Evolutionary conservation across 306 rosid genomes (phyloP).

Genomic region (Glycine latifolia): DNA sequence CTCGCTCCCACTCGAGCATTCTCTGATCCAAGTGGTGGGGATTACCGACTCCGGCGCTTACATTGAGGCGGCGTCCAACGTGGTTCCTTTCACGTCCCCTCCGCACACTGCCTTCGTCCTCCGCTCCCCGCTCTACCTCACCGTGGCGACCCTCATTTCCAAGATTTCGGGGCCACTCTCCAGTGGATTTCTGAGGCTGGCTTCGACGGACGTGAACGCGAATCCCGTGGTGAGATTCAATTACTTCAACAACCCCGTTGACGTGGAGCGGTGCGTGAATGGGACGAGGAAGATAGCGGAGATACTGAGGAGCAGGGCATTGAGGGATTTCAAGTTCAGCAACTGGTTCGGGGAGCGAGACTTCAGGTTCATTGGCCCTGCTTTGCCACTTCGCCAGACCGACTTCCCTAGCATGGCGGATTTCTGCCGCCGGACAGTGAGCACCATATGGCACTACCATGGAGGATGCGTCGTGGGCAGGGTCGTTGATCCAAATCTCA

Average conservation of each 20-base stretch:
- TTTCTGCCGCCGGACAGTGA: slow-evolving; percentile 78
- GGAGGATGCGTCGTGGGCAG: slow-evolving; percentile 88
- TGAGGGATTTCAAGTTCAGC: slow-evolving; percentile 70
- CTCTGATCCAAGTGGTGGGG: slow-evolving; percentile 89
- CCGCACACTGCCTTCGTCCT: slow-evolving; percentile 59
- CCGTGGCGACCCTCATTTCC: slow-evolving; percentile 79
- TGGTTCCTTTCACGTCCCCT: slow-evolving; percentile 67
- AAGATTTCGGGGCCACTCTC: slow-evolving; percentile 79
- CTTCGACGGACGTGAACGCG: slow-evolving; percentile 62
- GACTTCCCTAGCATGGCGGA: slow-evolving; percentile 64
- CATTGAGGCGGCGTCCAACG: slow-evolving; percentile 84
- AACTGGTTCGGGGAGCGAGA: slow-evolving; percentile 65
- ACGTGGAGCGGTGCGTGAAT: slow-evolving; percentile 76
- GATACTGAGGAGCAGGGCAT: slow-evolving; percentile 60
- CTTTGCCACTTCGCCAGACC: slow-evolving; percentile 60
- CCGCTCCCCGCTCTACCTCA: slow-evolving; percentile 64
- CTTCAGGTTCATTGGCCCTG: slow-evolving; percentile 81
- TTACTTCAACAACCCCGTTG: slow-evolving; percentile 69
- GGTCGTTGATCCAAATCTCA: slow-evolving; percentile 72
- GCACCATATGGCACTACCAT: slow-evolving; percentile 95
- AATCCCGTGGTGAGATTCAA: slow-evolving; percentile 84
- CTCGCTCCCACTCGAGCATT: slow-evolving; percentile 75
- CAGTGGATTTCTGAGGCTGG: slow-evolving; percentile 65
- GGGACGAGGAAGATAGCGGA: slow-evolving; percentile 74
- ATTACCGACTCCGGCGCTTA: slow-evolving; percentile 78